These are phyloP conservation scores for Cylindrotheca closterium DNA, from an alignment of 108 stramenopile species.

Conservation along the genomic window DNA sequence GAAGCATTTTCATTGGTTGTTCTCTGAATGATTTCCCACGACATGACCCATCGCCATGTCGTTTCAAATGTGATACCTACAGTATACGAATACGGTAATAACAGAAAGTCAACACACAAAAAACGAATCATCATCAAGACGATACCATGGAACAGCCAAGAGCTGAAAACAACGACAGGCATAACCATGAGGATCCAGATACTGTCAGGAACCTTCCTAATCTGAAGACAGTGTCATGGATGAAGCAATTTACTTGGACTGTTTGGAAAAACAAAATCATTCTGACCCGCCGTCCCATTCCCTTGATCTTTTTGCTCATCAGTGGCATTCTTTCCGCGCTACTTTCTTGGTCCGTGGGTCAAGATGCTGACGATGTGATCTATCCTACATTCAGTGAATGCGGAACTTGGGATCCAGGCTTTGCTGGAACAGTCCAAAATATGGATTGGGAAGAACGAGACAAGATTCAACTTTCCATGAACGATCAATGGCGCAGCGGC, in stretches of 20 bases:
- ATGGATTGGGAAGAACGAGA: neutral
- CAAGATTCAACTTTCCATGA: slow-evolving; percentile 33
- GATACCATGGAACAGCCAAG: too few species aligned
- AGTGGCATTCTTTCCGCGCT: slow-evolving; percentile 29
- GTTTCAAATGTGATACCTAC: too few species aligned
- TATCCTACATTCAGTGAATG: slow-evolving; percentile 29
- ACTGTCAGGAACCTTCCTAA: too few species aligned
- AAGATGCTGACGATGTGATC: slow-evolving; percentile 21
- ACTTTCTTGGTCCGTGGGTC: slow-evolving; percentile 34
- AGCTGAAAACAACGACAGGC: too few species aligned
- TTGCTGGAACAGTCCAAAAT: slow-evolving; percentile 2
- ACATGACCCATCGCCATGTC: too few species aligned
- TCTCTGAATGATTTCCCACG: too few species aligned
- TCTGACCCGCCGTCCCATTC: slow-evolving; percentile 37
- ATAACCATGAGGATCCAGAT: too few species aligned
- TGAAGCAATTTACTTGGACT: slow-evolving; percentile 34
- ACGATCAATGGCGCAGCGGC: slow-evolving; percentile 43
- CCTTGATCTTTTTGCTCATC: slow-evolving; percentile 30
- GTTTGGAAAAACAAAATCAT: slow-evolving; percentile 33
- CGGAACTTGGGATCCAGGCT: slow-evolving; percentile 37
- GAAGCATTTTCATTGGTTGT: too few species aligned
- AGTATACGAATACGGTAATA: too few species aligned
- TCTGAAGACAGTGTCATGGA: slow-evolving; percentile 27
- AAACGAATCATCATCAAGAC: too few species aligned
- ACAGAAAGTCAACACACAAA: too few species aligned